Percentiles rank a stretch among this genome's conserved stretches.
phyloP scores from a whole-genome alignment of 2,329 filamentous ascomycete genomes.

The Waltergamsia citrina region DNA sequence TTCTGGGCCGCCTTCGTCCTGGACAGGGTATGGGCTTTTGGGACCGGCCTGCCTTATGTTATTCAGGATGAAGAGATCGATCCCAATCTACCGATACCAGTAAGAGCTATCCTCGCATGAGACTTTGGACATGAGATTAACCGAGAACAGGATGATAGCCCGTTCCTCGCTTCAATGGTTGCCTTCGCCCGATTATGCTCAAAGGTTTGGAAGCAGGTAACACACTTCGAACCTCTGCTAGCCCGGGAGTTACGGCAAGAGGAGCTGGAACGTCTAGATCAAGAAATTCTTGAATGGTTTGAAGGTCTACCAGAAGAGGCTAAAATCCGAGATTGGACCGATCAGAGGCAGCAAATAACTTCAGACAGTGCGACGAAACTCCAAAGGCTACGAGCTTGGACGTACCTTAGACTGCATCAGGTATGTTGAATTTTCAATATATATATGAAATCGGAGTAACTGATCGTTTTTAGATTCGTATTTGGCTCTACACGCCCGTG shows the following conservation, averaged over 20 bases:
- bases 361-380: conserved; percentile 52
- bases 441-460: neutral
- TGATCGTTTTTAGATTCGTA: conserved; percentile 51
- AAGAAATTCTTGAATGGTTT: conserved; percentile 82
- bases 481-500: conserved; percentile 79
- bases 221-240: conserved; percentile 53
- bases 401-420: conserved; percentile 81
- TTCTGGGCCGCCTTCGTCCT: conserved; percentile 86
- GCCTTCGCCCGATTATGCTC: conserved; percentile 74
- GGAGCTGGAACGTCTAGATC: conserved; percentile 73
- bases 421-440: conserved; percentile 15
- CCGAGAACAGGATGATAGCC: conserved; percentile 45
- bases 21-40: conserved; percentile 81
- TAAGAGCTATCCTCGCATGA: too few species aligned
- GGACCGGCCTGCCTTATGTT: conserved; percentile 79
- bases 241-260: conserved; percentile 57
- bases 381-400: conserved; percentile 69
- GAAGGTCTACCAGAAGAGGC: conserved; percentile 57
- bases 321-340: conserved; percentile 49
- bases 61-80: conserved; percentile 83
- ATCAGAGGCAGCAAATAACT: conserved; percentile 34
- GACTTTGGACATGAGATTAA: too few species aligned
- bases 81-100: conserved; percentile 66
- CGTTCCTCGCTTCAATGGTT: conserved; percentile 78
- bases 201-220: conserved; percentile 77